Evolutionary conservation across 2,329 filamentous ascomycete genomes (phyloP).

Genomic region (Phialocephala sp.): DNA sequence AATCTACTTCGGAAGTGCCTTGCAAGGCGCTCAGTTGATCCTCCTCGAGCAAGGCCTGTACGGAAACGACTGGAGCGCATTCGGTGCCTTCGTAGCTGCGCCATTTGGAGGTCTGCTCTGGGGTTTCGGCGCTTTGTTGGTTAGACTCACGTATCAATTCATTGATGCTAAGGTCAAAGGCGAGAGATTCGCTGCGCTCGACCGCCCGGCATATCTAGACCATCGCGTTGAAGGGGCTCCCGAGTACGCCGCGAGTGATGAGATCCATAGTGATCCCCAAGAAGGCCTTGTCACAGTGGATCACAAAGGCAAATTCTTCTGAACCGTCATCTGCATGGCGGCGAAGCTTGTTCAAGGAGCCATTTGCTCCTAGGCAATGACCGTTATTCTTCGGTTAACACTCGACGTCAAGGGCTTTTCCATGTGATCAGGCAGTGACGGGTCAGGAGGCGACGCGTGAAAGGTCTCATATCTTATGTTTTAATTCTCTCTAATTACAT

Average conservation of each 20-base stretch:
- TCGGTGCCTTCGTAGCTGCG: slow-evolving; percentile 82
- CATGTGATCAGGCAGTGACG: too few relatives aligned
- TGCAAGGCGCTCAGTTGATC: slow-evolving; percentile 69
- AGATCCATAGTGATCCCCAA: slow-evolving; percentile 31
- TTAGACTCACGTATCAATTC: slow-evolving; percentile 66
- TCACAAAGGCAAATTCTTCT: slow-evolving; percentile 43
- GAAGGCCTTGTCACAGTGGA: slow-evolving; percentile 37
- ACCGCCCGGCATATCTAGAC: slow-evolving; percentile 53
- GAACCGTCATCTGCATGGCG: slow-evolving; percentile 1
- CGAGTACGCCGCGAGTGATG: slow-evolving; percentile 40
- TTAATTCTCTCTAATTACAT: too few relatives aligned
- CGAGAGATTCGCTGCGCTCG: slow-evolving; percentile 69
- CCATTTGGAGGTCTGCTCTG: slow-evolving; percentile 77
- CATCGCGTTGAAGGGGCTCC: slow-evolving; percentile 34
- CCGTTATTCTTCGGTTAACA: neutral
- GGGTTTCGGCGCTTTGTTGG: slow-evolving; percentile 65
- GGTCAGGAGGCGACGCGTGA: too few relatives aligned
- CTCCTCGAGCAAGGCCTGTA: slow-evolving; percentile 77
- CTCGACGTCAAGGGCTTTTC: neutral
- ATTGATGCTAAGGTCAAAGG: slow-evolving; percentile 62
- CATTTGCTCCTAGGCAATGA: neutral
- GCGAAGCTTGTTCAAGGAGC: neutral
- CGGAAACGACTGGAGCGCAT: slow-evolving; percentile 78
- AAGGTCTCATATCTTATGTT: too few relatives aligned
- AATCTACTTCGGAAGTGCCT: slow-evolving; percentile 74